These are phyloP conservation scores for Xylaria intraflava DNA, from an alignment of 495 filamentous ascomycete species.

Conservation along the genomic window DNA sequence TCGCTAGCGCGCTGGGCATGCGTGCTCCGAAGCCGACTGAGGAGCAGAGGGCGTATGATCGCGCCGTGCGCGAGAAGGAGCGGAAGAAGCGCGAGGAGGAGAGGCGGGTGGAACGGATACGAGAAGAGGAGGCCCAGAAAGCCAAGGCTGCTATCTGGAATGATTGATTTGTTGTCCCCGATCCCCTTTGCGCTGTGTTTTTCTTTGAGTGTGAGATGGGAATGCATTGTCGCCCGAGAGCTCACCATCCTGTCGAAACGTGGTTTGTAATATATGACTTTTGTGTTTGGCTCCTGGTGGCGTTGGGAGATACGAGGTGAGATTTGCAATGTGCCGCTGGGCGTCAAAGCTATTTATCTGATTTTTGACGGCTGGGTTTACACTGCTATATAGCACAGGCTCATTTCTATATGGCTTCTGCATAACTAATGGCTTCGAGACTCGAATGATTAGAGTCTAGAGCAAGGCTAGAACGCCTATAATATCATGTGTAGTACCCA, in stretches of 20 bases:
- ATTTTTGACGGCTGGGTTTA: neutral
- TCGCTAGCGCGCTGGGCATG: conserved; percentile 81
- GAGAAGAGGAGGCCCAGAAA: conserved; percentile 61
- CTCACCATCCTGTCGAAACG: neutral
- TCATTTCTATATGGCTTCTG: neutral
- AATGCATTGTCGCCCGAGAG: neutral
- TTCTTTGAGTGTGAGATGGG: neutral
- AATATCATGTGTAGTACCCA: neutral
- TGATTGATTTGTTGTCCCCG: conserved; percentile 44
- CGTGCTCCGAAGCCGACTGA: conserved; percentile 74
- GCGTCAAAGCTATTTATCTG: neutral
- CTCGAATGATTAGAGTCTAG: neutral
- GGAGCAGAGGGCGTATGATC: conserved; percentile 84
- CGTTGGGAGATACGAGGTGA: neutral
- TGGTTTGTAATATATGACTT: neutral
- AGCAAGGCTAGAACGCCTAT: neutral
- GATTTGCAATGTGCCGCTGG: neutral
- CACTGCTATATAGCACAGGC: neutral
- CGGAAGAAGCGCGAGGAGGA: conserved; percentile 67
- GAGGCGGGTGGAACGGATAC: conserved; percentile 55
- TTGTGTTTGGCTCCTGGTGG: neutral
- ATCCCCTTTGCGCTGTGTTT: neutral
- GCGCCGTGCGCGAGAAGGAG: conserved; percentile 77
- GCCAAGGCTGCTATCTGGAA: conserved; percentile 77
- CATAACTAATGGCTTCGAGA: neutral